Evolutionary conservation across 768 basidiomycete genomes (phyloP).

Genomic region (Russula sp.): DNA sequence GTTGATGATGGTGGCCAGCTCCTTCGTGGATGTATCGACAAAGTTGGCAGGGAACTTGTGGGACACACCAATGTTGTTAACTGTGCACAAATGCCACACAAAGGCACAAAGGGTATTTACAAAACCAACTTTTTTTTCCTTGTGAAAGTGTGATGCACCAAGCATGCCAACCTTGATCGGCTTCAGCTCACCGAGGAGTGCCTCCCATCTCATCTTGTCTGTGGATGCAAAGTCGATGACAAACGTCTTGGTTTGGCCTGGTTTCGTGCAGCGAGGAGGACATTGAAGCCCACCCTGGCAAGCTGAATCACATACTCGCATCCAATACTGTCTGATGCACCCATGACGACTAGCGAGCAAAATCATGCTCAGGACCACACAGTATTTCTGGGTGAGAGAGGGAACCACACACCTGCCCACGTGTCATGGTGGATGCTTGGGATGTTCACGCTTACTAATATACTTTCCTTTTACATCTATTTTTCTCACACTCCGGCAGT

Average conservation of each 20-base stretch:
- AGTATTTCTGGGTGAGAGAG: neutral
- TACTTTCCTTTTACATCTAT: too few species aligned
- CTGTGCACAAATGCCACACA: slow-evolving; percentile 32
- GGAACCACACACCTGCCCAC: slow-evolving; percentile 58
- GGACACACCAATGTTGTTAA: slow-evolving; percentile 95
- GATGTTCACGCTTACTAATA: too few species aligned
- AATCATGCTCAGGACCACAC: neutral
- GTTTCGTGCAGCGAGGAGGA: slow-evolving; percentile 78
- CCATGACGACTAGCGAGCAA: slow-evolving; percentile 67
- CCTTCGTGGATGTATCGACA: slow-evolving; percentile 62
- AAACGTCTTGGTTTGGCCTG: slow-evolving; percentile 48
- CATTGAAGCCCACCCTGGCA: slow-evolving; percentile 79
- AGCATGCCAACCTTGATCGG: slow-evolving; percentile 69
- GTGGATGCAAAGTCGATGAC: slow-evolving; percentile 67
- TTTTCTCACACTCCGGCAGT: too few species aligned
- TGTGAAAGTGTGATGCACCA: slow-evolving; percentile 34
- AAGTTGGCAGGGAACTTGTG: slow-evolving; percentile 82
- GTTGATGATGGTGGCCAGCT: slow-evolving; percentile 74
- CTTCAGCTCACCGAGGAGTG: slow-evolving; percentile 39
- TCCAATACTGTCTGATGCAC: slow-evolving; percentile 94
- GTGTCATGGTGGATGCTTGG: too few species aligned
- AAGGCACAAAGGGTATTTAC: too few species aligned
- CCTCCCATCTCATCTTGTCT: slow-evolving; percentile 44
- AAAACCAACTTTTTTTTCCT: neutral
- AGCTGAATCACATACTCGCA: slow-evolving; percentile 89